phyloP scores from a whole-genome alignment of 805 yeast species.

The Clavispora carvajalis region DNA sequence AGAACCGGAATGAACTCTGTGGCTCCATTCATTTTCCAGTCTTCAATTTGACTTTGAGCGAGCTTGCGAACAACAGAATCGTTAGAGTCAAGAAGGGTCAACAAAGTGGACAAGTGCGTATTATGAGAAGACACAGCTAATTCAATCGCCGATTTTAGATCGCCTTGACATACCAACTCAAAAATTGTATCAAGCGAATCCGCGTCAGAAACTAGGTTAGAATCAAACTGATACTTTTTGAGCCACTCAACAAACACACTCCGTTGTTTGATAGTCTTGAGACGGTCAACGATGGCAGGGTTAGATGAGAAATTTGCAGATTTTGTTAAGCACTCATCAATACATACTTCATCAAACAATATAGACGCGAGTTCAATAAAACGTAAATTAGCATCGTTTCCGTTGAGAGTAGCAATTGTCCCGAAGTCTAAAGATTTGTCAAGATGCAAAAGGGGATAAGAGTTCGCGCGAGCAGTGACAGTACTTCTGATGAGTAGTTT shows the following conservation, averaged over 20 bases:
- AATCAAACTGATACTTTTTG: constrained; percentile 34
- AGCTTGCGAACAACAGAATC: constrained; percentile 49
- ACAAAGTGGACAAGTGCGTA: constrained; percentile 62
- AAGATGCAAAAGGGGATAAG: constrained; percentile 20
- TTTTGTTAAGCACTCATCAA: too few relatives aligned
- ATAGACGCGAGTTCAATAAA: constrained; percentile 58
- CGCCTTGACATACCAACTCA: constrained; percentile 46
- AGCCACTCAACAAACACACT: constrained; percentile 55
- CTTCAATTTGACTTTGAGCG: constrained; percentile 58
- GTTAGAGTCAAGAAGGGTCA: constrained; percentile 70
- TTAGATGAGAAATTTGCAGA: too few relatives aligned
- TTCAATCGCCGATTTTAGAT: constrained; percentile 56
- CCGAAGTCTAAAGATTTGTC: constrained; percentile 14
- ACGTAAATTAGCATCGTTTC: constrained; percentile 19
- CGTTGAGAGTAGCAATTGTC: constrained; percentile 12
- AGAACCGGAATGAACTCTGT: constrained; percentile 45
- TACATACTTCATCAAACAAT: constrained; percentile 39
- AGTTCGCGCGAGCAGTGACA: constrained; percentile 19
- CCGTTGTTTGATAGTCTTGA: constrained; percentile 30
- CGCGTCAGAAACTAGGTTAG: constrained; percentile 17
- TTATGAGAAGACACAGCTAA: constrained; percentile 58
- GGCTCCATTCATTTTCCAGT: constrained; percentile 52
- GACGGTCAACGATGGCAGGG: constrained; percentile 11
- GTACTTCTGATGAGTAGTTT: constrained; percentile 19
- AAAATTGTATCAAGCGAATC: constrained; percentile 51